Evolutionary conservation across 2,329 filamentous ascomycete genomes (phyloP), one percentile per base, ranked within the genome.

Genomic region (Cercospora beticola): DNA sequence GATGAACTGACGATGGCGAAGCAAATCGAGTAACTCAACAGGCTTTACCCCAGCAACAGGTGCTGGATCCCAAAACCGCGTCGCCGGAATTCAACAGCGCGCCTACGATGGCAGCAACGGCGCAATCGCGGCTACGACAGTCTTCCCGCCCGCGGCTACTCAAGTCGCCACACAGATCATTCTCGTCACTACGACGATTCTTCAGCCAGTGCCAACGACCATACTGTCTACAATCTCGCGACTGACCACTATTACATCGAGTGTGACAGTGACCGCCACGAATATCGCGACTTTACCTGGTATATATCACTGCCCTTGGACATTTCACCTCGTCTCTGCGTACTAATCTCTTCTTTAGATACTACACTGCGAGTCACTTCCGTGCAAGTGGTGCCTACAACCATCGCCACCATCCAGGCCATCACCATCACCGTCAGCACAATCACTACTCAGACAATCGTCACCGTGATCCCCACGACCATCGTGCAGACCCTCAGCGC

Each of bases 401-500:
- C 46, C 0, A 56, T 63, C 28, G 18, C 36, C 46, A 54, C 61
- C 21, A 6, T 63, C 8, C 61, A 56, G 8, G 31, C 54, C 26
- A 30, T 46, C 2, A 63, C 61, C n/a, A 56, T 63, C 10, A 63
- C 61, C 3, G 30, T 63, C 46, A 63, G 43, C 28, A 63, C 43
- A 2, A n/a, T 63, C 1, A 30, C 61, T 0, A 63, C 28, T 6
- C 61, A 56, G 5, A 46, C 54, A 7, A 33, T 63, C 43, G 40
- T 63, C 36, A 63, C 61, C 2, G 61, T 63, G 6, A 30, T 56
- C 28, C 61, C 61, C 30, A 63, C 61, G 2, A 63, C 61, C 8
- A n/a, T 63, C 28, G 18, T 63, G 16, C 61, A 56, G 30, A 30
- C 43, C 2, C 18, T 63, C 56, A 12, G 9, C 7, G 56, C 56